Evolutionary conservation across 495 filamentous ascomycete species (phyloP).

Genomic region (Hypoxylon fragiforme): DNA sequence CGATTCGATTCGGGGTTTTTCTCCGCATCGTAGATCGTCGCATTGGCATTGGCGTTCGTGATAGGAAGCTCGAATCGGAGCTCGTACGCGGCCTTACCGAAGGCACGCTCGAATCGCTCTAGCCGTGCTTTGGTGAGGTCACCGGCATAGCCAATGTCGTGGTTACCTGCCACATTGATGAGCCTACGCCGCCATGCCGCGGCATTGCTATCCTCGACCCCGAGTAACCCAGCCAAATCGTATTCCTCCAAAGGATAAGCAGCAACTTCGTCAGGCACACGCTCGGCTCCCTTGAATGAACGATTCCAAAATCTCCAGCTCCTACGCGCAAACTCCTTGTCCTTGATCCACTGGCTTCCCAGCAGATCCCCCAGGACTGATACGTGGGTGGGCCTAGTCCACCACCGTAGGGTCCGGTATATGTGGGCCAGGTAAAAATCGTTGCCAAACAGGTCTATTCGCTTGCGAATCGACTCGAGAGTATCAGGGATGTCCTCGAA

Average conservation of each 20-base stretch:
- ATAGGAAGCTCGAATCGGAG: conserved; percentile 68
- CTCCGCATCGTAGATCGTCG: conserved; percentile 41
- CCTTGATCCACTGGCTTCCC: conserved; percentile 93
- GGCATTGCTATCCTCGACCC: conserved; percentile 45
- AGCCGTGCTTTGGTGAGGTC: conserved; percentile 75
- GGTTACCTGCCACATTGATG: conserved; percentile 91
- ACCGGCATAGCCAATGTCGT: conserved; percentile 94
- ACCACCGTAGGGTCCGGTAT: conserved; percentile 82
- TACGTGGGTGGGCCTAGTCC: conserved; percentile 81
- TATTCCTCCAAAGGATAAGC: conserved; percentile 52
- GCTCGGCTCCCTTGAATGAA: conserved; percentile 70
- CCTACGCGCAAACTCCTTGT: conserved; percentile 77
- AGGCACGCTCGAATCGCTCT: conserved; percentile 75
- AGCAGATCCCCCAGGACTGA: conserved; percentile 88
- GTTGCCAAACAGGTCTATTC: conserved; percentile 86
- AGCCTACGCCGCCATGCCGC: conserved; percentile 69
- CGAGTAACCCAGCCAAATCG: conserved; percentile 55
- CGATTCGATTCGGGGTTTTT: conserved; percentile 44
- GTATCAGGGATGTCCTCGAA: conserved; percentile 66
- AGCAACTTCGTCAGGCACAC: conserved; percentile 66
- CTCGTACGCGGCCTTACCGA: conserved; percentile 88
- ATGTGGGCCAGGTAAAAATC: conserved; percentile 94
- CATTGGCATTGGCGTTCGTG: conserved; percentile 32
- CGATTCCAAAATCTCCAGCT: conserved; percentile 78
- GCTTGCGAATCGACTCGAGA: conserved; percentile 68